phyloP scores from a whole-genome alignment of 768 basidiomycete genomes.

The Mycena vitilis region DNA sequence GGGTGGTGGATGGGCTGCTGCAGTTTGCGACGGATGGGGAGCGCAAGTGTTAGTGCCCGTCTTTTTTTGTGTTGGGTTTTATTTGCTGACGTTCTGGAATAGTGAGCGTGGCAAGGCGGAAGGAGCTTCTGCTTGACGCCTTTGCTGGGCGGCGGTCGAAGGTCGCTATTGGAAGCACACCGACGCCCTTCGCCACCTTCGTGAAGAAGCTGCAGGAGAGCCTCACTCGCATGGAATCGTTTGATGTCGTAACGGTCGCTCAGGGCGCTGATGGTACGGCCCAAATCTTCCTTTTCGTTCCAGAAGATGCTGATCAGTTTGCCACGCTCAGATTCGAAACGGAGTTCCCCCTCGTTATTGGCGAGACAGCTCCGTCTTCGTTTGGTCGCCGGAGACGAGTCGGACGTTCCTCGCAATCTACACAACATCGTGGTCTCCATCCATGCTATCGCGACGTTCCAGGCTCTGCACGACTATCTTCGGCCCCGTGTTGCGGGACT shows the following conservation, averaged over 20 bases:
- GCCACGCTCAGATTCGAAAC: conserved; percentile 76
- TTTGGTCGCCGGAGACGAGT: conserved; percentile 88
- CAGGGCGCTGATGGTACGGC: conserved; percentile 82
- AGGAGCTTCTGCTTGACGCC: conserved; percentile 83
- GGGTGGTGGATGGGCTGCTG: conserved; percentile 88
- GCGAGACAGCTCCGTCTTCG: conserved; percentile 92
- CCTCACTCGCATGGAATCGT: conserved; percentile 93
- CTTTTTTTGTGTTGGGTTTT: conserved; percentile 14
- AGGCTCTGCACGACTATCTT: conserved; percentile 95
- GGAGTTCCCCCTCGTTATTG: conserved; percentile 91
- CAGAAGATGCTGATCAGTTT: conserved; percentile 9
- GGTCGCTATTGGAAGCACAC: conserved; percentile 48
- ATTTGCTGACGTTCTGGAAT: conserved; percentile 7
- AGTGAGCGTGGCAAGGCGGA: conserved; percentile 77
- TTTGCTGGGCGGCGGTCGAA: conserved; percentile 71
- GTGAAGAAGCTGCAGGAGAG: conserved; percentile 98
- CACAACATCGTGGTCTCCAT: conserved; percentile 97
- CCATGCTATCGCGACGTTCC: conserved; percentile 98
- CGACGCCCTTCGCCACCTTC: conserved; percentile 77
- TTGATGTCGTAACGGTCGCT: conserved; percentile 92
- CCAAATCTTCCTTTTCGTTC: not conserved
- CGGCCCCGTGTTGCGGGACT: conserved; percentile 88
- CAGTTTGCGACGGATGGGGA: conserved; percentile 80
- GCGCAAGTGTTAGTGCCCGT: conserved; percentile 63
- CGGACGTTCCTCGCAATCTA: conserved; percentile 86